A percentile compares a stretch with the other conserved stretches of the same genome.
Evolutionary conservation across 164 flowering plant genomes (phyloP).

Genomic region (Amborella trichopoda): DNA sequence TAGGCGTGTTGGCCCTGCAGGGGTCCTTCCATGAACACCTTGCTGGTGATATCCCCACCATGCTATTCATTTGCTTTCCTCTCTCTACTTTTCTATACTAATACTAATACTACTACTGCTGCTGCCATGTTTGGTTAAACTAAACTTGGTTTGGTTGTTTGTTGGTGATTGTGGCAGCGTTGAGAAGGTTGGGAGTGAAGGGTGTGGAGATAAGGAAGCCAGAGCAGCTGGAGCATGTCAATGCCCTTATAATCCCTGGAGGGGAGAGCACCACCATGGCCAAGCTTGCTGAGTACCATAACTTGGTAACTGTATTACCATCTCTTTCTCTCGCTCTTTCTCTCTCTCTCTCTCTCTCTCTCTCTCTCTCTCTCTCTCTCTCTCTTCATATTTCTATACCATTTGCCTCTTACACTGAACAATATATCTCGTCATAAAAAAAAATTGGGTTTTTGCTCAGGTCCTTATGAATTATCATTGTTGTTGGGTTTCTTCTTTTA

Average conservation of each 20-base stretch:
- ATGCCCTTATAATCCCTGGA: constrained; percentile 84
- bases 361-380: neutral
- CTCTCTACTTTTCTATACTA: neutral
- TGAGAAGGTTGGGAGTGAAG: constrained; percentile 70
- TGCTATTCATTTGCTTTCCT: neutral
- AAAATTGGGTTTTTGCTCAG: too few relatives aligned
- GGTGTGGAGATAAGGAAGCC: constrained; percentile 87
- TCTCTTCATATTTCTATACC: too few relatives aligned
- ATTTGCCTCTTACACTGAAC: too few relatives aligned
- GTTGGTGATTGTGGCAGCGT: constrained; percentile 21
- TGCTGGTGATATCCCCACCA: constrained; percentile 36
- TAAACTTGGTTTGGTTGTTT: neutral
- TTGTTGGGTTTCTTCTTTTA: too few relatives aligned
- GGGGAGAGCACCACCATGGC: constrained; percentile 99
- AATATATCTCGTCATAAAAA: too few relatives aligned
- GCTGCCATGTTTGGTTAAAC: too few relatives aligned
- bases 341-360: neutral
- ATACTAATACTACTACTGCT: too few relatives aligned
- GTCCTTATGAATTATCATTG: too few relatives aligned
- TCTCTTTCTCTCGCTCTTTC: neutral
- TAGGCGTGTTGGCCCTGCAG: constrained; percentile 90
- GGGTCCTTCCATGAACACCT: constrained; percentile 97
- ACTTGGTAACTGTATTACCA: constrained; percentile 31
- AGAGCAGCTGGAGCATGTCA: constrained; percentile 53
- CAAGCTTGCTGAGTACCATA: constrained; percentile 81